Conservation (phyloP, 352 stramenopile genomes). For the Saprolegnia parasitica region DNA sequence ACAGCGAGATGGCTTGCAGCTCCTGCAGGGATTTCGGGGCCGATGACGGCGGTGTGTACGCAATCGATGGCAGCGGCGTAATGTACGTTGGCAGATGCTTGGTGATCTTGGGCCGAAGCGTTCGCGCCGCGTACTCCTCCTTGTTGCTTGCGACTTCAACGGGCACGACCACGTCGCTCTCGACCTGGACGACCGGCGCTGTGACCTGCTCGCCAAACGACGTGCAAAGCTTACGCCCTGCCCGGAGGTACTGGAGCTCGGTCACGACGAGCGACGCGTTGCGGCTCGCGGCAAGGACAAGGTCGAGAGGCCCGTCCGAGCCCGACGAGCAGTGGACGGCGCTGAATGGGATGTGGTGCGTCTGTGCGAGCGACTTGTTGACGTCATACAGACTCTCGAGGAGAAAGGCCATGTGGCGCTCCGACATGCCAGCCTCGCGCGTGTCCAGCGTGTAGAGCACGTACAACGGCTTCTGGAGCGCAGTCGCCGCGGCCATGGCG, state of each 20-base stretch:
- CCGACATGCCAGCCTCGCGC: conserved; percentile 40
- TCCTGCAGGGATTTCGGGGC: neutral
- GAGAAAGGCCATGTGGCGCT: conserved; percentile 68
- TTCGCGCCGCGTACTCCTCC: conserved; percentile 96
- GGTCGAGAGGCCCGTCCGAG: neutral
- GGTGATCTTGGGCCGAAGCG: conserved; percentile 96
- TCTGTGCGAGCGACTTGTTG: conserved; percentile 35
- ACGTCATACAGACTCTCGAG: conserved; percentile 60
- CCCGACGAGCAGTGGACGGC: conserved; percentile 50
- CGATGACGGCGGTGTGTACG: neutral
- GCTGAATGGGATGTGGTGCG: conserved; percentile 52
- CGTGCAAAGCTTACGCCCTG: conserved; percentile 43
- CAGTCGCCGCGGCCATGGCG: conserved; percentile 59
- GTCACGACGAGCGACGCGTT: conserved; percentile 66
- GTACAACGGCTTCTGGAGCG: conserved; percentile 59
- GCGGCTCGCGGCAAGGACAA: conserved; percentile 24
- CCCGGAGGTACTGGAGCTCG: conserved; percentile 68
- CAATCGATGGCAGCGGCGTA: conserved; percentile 37
- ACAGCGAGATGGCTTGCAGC: neutral
- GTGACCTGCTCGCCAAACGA: conserved; percentile 38
- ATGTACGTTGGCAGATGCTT: conserved; percentile 88
- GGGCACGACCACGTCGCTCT: conserved; percentile 97
- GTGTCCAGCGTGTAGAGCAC: conserved; percentile 48
- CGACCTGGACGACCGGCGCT: conserved; percentile 88
- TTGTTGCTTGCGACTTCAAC: conserved; percentile 89